These are phyloP conservation scores for Tritrichomonas musculus DNA, from an alignment of 208 protist species.

Conservation along the genomic window DNA sequence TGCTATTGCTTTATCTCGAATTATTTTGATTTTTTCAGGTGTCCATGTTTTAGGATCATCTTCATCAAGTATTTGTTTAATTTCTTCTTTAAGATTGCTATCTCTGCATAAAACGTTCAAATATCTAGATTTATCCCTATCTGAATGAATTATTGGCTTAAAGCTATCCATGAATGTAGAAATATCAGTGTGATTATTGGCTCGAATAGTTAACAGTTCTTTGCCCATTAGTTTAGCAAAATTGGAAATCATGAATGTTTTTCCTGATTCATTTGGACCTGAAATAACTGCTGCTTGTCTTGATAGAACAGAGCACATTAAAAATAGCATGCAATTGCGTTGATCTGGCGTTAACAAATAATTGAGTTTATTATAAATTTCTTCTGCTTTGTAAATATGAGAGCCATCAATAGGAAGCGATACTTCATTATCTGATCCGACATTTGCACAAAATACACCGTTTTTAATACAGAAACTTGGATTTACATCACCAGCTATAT, in stretches of 20 bases:
- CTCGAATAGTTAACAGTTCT: neutral
- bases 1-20: too few relatives aligned
- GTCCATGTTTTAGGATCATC: neutral
- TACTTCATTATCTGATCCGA: too few relatives aligned
- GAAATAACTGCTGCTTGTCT: neutral
- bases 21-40: neutral
- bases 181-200: neutral
- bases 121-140: neutral
- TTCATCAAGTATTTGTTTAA: neutral
- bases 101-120: neutral
- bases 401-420: neutral
- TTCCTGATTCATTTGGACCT: conserved; percentile 3
- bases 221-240: neutral
- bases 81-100: neutral
- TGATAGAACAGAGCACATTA: neutral
- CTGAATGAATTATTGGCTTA: neutral
- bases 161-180: neutral
- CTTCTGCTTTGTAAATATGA: too few relatives aligned
- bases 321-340: neutral
- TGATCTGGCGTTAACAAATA: too few relatives aligned
- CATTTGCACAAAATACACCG: too few relatives aligned
- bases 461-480: too few relatives aligned
- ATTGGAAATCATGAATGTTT: neutral
- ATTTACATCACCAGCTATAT: too few relatives aligned
- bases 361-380: too few relatives aligned